Conservation (phyloP, 371 early-diverging fungal species). For the Syncephalastrum monosporum region DNA sequence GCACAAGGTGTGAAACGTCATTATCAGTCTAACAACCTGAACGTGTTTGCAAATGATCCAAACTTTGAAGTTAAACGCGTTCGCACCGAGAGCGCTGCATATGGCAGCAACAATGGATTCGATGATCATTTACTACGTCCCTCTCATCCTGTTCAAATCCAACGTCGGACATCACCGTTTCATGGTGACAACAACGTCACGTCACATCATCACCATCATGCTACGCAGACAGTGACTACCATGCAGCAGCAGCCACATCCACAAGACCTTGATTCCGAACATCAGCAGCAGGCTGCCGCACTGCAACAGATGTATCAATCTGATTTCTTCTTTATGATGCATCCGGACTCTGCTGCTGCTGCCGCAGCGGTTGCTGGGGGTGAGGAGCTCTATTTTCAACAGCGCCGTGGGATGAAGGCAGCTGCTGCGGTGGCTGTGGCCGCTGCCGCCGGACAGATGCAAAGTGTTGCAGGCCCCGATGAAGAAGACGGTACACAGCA, state of each 20-base stretch:
- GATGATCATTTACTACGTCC: too few species aligned
- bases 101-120: too few species aligned
- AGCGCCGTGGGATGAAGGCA: too few species aligned
- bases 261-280: slow-evolving; percentile 1
- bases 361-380: too few species aligned
- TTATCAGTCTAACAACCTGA: too few species aligned
- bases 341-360: too few species aligned
- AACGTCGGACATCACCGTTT: not conserved
- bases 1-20: not conserved
- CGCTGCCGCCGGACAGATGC: not conserved
- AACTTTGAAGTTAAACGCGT: slow-evolving; percentile 1
- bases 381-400: too few species aligned
- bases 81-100: slow-evolving; percentile 1
- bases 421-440: not conserved
- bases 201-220: slow-evolving; percentile 1
- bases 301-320: too few species aligned
- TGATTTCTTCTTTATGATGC: too few species aligned
- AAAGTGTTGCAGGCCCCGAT: too few species aligned
- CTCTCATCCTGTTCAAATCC: too few species aligned
- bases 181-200: not conserved
- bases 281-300: not conserved
- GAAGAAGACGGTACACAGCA: not conserved
- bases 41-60: too few species aligned
- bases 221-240: slow-evolving; percentile 1
- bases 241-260: not conserved